Evolutionary conservation across 768 basidiomycete species (phyloP).

Genomic region (Sistotremastrum niveocremeum): DNA sequence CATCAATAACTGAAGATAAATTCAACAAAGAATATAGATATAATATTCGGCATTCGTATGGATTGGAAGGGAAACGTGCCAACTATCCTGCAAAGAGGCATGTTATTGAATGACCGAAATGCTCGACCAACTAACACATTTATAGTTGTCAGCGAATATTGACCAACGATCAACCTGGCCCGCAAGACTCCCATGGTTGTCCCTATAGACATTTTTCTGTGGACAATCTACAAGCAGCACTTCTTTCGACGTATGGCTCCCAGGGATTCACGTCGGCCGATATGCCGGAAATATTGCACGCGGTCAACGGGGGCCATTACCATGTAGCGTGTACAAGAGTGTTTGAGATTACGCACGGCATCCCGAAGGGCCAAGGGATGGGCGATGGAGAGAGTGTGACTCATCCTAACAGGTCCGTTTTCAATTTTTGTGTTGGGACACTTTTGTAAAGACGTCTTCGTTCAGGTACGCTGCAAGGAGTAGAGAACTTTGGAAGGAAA

Average conservation of each 20-base stretch:
- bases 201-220: constrained; percentile 80
- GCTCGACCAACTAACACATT: constrained; percentile 2
- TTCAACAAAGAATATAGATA: constrained; percentile 98
- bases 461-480: constrained; percentile 49
- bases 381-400: constrained; percentile 78
- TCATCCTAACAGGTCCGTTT: constrained; percentile 67
- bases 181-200: constrained; percentile 70
- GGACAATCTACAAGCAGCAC: constrained; percentile 68
- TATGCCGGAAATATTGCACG: constrained; percentile 68
- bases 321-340: constrained; percentile 96
- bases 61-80: constrained; percentile 85
- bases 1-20: constrained; percentile 72
- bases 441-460: too few relatives aligned
- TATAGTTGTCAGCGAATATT: constrained; percentile 83
- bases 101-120: constrained; percentile 4
- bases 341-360: constrained; percentile 88
- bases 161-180: constrained; percentile 47
- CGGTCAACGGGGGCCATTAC: constrained; percentile 69
- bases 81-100: constrained; percentile 92
- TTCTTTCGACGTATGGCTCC: constrained; percentile 53
- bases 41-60: constrained; percentile 92
- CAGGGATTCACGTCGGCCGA: constrained; percentile 55
- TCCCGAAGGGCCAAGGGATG: constrained; percentile 83
- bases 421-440: constrained; percentile 11
- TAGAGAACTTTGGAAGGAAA: constrained; percentile 44